Evolutionary conservation across 1,284 basidiomycete genomes (phyloP).

Genomic region (Pterulicium gracile): DNA sequence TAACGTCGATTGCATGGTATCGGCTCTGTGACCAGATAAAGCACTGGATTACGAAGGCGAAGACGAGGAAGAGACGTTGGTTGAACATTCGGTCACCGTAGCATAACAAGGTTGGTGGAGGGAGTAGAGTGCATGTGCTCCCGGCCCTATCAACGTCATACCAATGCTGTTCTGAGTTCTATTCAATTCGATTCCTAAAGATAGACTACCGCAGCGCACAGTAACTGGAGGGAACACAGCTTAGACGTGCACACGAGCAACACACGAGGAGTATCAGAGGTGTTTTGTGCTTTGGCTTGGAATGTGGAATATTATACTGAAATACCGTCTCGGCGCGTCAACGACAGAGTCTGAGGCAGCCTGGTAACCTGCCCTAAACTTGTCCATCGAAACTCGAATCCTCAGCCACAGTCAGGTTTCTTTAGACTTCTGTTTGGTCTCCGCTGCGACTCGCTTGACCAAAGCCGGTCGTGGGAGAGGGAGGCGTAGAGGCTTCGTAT

Average conservation of each 20-base stretch:
- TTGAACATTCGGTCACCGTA: conserved; percentile 21
- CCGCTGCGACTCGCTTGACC: background rate
- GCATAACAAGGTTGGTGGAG: too few species aligned
- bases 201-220: too few species aligned
- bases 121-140: too few species aligned
- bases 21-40: conserved; percentile 35
- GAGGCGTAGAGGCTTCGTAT: background rate
- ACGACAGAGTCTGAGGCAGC: background rate
- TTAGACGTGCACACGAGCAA: too few species aligned
- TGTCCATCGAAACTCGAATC: background rate
- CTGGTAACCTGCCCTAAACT: background rate
- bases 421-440: background rate
- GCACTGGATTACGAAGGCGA: conserved; percentile 24
- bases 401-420: background rate
- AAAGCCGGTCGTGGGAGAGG: background rate
- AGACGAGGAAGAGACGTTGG: conserved; percentile 23
- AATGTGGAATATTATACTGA: background rate
- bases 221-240: too few species aligned
- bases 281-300: too few species aligned
- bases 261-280: too few species aligned
- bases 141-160: too few species aligned
- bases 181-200: too few species aligned
- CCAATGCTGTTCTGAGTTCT: too few species aligned
- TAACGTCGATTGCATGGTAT: conserved; percentile 17
- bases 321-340: background rate